A percentile compares a stretch with the other conserved stretches of the same genome.
These are phyloP conservation scores for Diaporthe batatas DNA, from an alignment of 2,329 filamentous ascomycete species.

Conservation along the genomic window DNA sequence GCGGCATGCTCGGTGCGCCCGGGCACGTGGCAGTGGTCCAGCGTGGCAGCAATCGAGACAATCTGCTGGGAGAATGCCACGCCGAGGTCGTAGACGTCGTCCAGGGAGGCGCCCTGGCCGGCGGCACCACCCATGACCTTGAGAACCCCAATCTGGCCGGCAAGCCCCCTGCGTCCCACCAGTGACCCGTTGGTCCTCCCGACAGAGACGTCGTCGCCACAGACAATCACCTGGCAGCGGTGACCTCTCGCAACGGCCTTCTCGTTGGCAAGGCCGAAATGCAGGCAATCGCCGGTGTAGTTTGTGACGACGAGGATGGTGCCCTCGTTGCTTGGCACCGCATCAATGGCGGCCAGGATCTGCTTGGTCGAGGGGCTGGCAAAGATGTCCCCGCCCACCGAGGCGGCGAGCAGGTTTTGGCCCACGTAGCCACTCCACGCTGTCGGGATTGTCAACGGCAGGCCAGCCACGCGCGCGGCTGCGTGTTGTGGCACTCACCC, in stretches of 20 bases:
- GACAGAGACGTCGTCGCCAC: conserved; percentile 75
- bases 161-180: conserved; percentile 72
- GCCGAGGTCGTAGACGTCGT: conserved; percentile 65
- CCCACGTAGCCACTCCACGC: conserved; percentile 76
- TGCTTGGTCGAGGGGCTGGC: conserved; percentile 74
- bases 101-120: conserved; percentile 60
- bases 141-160: conserved; percentile 71
- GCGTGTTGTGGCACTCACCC: background rate
- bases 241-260: conserved; percentile 68
- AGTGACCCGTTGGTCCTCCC: conserved; percentile 65
- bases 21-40: conserved; percentile 73
- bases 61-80: conserved; percentile 64
- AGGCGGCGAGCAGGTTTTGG: conserved; percentile 70
- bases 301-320: conserved; percentile 74
- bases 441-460: background rate
- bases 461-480: too few relatives aligned
- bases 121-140: conserved; percentile 69
- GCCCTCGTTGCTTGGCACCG: conserved; percentile 66
- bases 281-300: conserved; percentile 74
- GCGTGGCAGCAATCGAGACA: conserved; percentile 68
- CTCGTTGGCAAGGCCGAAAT: conserved; percentile 72
- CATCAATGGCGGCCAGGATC: conserved; percentile 70
- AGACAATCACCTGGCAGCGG: conserved; percentile 69
- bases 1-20: conserved; percentile 63
- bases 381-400: conserved; percentile 74